Percentiles rank a stretch among this genome's conserved stretches.
phyloP scores from a whole-genome alignment of 2,329 filamentous ascomycete species.

The Elsinoe ampelina region DNA sequence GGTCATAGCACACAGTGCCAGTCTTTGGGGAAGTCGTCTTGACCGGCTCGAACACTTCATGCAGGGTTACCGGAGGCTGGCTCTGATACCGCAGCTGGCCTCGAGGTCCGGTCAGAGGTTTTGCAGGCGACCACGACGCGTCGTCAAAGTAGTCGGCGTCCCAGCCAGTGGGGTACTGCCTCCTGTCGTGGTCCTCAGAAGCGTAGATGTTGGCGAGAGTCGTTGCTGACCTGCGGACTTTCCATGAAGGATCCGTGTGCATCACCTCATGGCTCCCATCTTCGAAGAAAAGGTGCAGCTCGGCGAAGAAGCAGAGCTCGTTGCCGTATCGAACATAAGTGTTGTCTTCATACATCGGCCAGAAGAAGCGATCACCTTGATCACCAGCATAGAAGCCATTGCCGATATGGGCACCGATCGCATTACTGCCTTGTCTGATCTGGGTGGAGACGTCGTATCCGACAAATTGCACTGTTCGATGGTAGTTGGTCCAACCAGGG shows the following conservation, averaged over 20 bases:
- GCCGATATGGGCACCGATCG: slow-evolving; percentile 32
- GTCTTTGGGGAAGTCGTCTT: slow-evolving; percentile 18
- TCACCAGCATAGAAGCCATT: slow-evolving; percentile 41
- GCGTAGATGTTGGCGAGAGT: slow-evolving; percentile 34
- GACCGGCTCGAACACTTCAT: slow-evolving; percentile 29
- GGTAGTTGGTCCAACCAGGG: slow-evolving; percentile 34
- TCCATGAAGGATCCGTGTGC: slow-evolving; percentile 32
- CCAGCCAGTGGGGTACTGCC: slow-evolving; percentile 30
- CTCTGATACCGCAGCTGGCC: slow-evolving; percentile 33
- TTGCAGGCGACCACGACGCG: slow-evolving; percentile 27
- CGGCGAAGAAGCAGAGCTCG: slow-evolving; percentile 35
- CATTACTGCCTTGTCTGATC: slow-evolving; percentile 27
- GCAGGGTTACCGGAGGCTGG: slow-evolving; percentile 32
- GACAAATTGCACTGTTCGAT: slow-evolving; percentile 35
- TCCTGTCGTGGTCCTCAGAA: slow-evolving; percentile 32
- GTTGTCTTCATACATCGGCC: slow-evolving; percentile 36
- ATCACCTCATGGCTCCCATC: slow-evolving; percentile 30
- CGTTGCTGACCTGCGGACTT: slow-evolving; percentile 31
- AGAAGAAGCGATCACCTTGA: slow-evolving; percentile 35
- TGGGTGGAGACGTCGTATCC: slow-evolving; percentile 35
- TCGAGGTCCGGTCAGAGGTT: slow-evolving; percentile 32
- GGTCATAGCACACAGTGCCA: slow-evolving; percentile 25
- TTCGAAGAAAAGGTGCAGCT: slow-evolving; percentile 31
- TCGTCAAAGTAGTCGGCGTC: slow-evolving; percentile 25
- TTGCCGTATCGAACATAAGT: slow-evolving; percentile 33